Base-by-base conservation (phyloP, 2,329 filamentous ascomycete genomes). In the Chrysosporium queenslandicum region DNA sequence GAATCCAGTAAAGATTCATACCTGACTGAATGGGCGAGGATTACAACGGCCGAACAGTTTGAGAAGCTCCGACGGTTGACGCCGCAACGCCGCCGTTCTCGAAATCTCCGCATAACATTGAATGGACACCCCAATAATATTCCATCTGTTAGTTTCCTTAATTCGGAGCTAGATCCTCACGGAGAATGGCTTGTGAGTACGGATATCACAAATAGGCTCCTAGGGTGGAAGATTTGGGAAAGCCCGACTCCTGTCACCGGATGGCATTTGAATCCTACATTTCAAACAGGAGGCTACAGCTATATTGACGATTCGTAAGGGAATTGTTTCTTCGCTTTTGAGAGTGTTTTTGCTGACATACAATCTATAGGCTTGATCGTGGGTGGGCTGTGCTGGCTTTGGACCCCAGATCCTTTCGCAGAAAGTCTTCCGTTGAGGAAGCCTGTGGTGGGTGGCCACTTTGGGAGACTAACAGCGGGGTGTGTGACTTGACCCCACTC, bases 151-250 rank as follows among this genome's bases (percentile, higher is more conserved):
- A 70, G 73, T 0, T 83, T 83, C 60, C 72, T 79, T 55, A 82
- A 82, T 56, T 79, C 71, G 34, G 73, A 74, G 14, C 67, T 77
- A 37, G 79, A 82, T 58, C 70, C 73, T 0, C 67, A 73, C 23
- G 79, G 77, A 4, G 68, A 69, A 49, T 82, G 77, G 75, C 72
- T 83, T 49, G 62, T 79, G 25, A 79, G 77, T 50, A 77, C 75
- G 9, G 77, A 79, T 56, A 80, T 83, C 42, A 61, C 69, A 32
- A 77, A 78, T 23, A 64, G 66, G 20, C 67, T 74, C 1, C 62
- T 72, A 18, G 59, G 78, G 4, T 79, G 77, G 75, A 71, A 75
- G 9, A 61, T 74, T 12, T 75, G 72, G 72, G 64, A 69, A 16
- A 45, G 58, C 55, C 21, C 56, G 63, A 18, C 52, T 37, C 42